Evolutionary conservation across 2,329 filamentous ascomycete genomes (phyloP), one percentile per base, ranked within the genome.

Genomic region (Calonectria pauciramosa): DNA sequence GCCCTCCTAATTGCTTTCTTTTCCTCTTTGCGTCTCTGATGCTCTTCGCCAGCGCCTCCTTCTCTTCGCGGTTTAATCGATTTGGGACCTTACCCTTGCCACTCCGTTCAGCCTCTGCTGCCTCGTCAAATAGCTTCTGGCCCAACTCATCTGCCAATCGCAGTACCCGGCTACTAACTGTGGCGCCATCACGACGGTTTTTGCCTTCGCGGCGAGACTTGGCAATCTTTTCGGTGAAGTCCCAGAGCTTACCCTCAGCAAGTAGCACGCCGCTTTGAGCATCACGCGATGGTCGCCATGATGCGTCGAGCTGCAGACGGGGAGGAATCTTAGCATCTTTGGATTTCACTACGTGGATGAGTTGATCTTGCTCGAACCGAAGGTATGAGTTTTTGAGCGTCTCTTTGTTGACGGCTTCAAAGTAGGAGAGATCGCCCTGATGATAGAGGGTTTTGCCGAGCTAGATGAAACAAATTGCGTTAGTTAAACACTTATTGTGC

Each of bases 351-450:
- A 96, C 90, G 56, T 94, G 87, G 71, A 99, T 89, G 76, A 99
- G 97, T 11, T 96, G 95, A 80, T 99, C 96, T 82, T 98, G 95
- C 79, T 96, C 93, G 81, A 98, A 98, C 20, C 95, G 92, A 47
- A 92, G 90, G 85, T 96, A 98, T 0, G 96, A 94, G 84, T 99
- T 99, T 82, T 97, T 98, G 71, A 99, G 90, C 0, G 96, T 98
- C 85, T 99, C 96, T 81, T 98, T 98, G 88, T 99, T 99, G 77
- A 99, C 96, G 3, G 97, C 96, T 86, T 99, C 97, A 79, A 98
- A 99, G 86, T 99, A 99, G 36, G 94, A 96, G 13, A 99, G 91
- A 82, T 99, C 97, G 71, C 97, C 97, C 87, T 99, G 96, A 83
- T 99, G 96, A 82, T 98, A 99, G 1, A 99, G 90, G 0, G 97